Evolutionary conservation across 2,329 filamentous ascomycete genomes (phyloP).

Genomic region (Fusarium cyanostomum): DNA sequence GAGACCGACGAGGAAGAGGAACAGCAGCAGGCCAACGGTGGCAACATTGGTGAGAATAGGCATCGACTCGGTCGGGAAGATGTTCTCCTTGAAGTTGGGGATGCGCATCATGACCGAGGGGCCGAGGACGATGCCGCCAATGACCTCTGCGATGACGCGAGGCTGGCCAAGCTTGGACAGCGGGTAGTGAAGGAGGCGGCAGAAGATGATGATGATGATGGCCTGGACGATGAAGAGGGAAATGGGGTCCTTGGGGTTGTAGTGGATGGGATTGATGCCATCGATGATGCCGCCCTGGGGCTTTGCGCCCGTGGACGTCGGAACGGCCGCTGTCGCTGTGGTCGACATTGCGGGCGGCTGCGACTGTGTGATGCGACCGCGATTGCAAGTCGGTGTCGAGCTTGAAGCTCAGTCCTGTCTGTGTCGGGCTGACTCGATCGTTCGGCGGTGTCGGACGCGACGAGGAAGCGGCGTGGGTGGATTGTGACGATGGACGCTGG

Average conservation of each 20-base stretch:
- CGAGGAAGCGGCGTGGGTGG: background rate
- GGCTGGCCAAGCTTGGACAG: slow-evolving; percentile 81
- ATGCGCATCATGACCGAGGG: slow-evolving; percentile 90
- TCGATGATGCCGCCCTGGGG: slow-evolving; percentile 73
- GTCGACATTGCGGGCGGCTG: slow-evolving; percentile 28
- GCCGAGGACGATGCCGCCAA: slow-evolving; percentile 85
- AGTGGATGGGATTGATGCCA: slow-evolving; percentile 72
- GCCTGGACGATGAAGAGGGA: slow-evolving; percentile 52
- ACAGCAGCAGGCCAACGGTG: slow-evolving; percentile 84
- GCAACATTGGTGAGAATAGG: slow-evolving; percentile 80
- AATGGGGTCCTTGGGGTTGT: slow-evolving; percentile 76
- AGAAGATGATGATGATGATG: slow-evolving; percentile 59
- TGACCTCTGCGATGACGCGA: slow-evolving; percentile 84
- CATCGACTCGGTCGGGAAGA: slow-evolving; percentile 81
- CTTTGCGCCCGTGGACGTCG: slow-evolving; percentile 46
- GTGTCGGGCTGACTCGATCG: background rate
- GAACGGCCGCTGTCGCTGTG: slow-evolving; percentile 40
- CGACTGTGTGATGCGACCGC: background rate
- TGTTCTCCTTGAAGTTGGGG: slow-evolving; percentile 77
- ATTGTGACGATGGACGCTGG: background rate
- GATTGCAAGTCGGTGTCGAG: background rate
- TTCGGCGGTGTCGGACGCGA: background rate
- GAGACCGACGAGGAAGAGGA: slow-evolving; percentile 86
- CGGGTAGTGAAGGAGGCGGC: slow-evolving; percentile 72
- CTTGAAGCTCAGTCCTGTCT: background rate